Conservation (phyloP, 2,329 filamentous ascomycete genomes). For the Penicillium sp. region DNA sequence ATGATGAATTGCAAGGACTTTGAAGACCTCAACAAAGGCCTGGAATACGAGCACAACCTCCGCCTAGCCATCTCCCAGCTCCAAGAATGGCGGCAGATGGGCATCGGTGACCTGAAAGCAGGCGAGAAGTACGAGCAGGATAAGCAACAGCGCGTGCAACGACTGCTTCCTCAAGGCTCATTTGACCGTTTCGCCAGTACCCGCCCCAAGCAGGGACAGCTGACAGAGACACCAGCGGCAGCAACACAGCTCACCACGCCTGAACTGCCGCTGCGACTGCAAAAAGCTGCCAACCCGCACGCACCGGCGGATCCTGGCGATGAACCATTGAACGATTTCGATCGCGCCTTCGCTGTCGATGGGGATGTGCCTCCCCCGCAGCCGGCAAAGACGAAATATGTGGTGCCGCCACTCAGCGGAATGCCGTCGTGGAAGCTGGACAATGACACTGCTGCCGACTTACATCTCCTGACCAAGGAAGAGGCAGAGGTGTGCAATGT, state of each 20-base stretch:
- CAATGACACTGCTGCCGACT: conserved; percentile 70
- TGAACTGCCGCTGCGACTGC: conserved; percentile 66
- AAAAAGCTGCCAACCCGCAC: conserved; percentile 36
- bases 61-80: conserved; percentile 85
- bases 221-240: conserved; percentile 70
- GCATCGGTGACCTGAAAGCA: conserved; percentile 77
- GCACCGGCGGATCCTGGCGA: conserved; percentile 31
- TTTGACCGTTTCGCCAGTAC: conserved; percentile 80
- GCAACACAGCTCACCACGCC: conserved; percentile 74
- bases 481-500: conserved; percentile 84
- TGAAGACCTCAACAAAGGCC: conserved; percentile 75
- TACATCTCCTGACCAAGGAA: conserved; percentile 80
- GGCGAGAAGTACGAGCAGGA: conserved; percentile 93
- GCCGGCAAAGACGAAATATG: conserved; percentile 50
- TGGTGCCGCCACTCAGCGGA: conserved; percentile 47
- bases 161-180: conserved; percentile 66
- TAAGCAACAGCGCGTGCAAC: conserved; percentile 71
- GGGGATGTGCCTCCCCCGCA: conserved; percentile 41
- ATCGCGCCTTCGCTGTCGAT: conserved; percentile 52
- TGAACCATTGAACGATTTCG: conserved; percentile 49
- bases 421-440: conserved; percentile 59
- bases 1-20: conserved; percentile 97
- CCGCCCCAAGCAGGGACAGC: conserved; percentile 66
- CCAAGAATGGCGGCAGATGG: conserved; percentile 86
- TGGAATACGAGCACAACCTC: conserved; percentile 88